These are phyloP conservation scores for Ceraceosorus bombacis DNA, from an alignment of 1,284 basidiomycete genomes.

Conservation along the genomic window DNA sequence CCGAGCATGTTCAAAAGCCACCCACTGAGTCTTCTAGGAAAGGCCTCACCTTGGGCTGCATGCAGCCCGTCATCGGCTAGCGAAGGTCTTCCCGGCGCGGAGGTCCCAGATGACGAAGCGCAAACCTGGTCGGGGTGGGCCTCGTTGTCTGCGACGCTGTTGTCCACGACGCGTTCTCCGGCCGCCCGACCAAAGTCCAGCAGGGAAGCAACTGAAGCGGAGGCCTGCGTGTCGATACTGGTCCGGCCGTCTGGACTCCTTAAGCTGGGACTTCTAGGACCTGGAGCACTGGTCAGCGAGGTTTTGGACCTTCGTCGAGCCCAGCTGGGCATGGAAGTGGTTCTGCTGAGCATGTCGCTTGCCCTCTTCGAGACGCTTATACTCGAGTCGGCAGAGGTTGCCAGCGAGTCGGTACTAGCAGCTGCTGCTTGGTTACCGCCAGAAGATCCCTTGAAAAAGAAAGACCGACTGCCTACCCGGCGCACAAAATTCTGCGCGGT, in stretches of 20 bases:
- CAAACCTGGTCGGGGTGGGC: not conserved
- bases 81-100: too few species aligned
- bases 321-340: conserved; percentile 3
- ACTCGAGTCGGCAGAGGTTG: not conserved
- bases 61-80: not conserved
- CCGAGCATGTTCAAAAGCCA: conserved; percentile 36
- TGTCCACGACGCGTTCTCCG: not conserved
- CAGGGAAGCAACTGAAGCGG: not conserved
- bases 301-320: not conserved
- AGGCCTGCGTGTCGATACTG: conserved; percentile 3
- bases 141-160: not conserved
- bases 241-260: not conserved
- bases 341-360: not conserved
- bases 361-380: not conserved
- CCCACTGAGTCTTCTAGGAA: conserved; percentile 32
- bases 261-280: too few species aligned
- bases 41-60: not conserved
- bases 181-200: not conserved
- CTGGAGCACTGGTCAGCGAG: too few species aligned
- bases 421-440: not conserved
- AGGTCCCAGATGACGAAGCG: not conserved
- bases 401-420: not conserved
- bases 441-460: conserved; percentile 12
- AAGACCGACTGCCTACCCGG: conserved; percentile 25
- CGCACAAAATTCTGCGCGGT: conserved; percentile 9